phyloP scores from a whole-genome alignment of 2,329 filamentous ascomycete species.

The Cladorrhinum sp. region DNA sequence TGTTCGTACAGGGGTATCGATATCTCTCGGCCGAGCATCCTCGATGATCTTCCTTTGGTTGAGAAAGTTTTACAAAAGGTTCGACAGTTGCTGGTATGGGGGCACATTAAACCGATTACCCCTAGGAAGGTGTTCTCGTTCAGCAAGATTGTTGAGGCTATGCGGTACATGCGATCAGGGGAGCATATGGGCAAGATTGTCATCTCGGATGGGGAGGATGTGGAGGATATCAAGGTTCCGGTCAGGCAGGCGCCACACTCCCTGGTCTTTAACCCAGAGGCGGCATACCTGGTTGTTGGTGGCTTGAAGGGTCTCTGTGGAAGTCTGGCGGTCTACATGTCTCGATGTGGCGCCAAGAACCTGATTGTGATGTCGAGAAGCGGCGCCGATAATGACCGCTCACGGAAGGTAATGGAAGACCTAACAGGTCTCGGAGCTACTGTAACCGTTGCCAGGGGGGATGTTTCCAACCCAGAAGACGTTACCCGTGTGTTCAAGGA shows the following conservation, averaged over 20 bases:
- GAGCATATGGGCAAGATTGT: constrained; percentile 33
- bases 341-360: constrained; percentile 32
- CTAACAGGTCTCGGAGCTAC: constrained; percentile 20
- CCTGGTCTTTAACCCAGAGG: constrained; percentile 24
- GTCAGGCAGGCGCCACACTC: constrained; percentile 18
- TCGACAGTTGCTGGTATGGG: background rate
- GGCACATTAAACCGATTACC: background rate
- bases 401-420: constrained; percentile 23
- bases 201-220: constrained; percentile 23
- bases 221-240: constrained; percentile 26
- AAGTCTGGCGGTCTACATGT: constrained; percentile 34
- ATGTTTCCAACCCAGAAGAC: constrained; percentile 20
- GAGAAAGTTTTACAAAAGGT: background rate
- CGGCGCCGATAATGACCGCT: constrained; percentile 30
- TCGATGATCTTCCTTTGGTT: background rate
- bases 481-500: constrained; percentile 12
- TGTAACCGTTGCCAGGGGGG: constrained; percentile 17
- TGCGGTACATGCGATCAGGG: background rate
- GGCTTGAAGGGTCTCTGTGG: constrained; percentile 38
- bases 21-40: background rate
- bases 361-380: constrained; percentile 32
- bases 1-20: constrained; percentile 12
- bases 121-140: background rate
- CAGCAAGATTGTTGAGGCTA: background rate
- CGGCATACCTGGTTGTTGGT: constrained; percentile 37